phyloP scores from a whole-genome alignment of 345 rosid genomes.

The Carallia pectinifolia region DNA sequence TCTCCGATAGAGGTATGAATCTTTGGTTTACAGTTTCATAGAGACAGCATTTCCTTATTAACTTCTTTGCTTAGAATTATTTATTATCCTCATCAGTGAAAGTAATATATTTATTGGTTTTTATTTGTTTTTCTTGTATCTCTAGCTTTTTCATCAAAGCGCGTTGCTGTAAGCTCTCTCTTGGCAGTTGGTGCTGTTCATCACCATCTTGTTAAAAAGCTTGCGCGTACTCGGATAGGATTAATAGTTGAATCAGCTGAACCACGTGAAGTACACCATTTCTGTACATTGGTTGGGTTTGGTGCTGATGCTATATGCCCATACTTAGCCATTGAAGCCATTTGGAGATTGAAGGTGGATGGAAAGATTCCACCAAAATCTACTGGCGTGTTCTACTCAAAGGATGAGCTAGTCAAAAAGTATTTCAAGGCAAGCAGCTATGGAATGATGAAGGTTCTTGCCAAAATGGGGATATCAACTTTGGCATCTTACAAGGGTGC shows the following conservation, averaged over 20 bases:
- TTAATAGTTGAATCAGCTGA: constrained; percentile 94
- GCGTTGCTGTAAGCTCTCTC: constrained; percentile 93
- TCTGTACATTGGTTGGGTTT: constrained; percentile 93
- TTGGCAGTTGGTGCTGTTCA: constrained; percentile 99
- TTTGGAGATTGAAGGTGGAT: constrained; percentile 91
- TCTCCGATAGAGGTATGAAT: constrained; percentile 90
- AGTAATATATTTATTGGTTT: neutral
- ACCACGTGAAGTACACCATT: constrained; percentile 99
- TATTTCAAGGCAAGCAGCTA: constrained; percentile 97
- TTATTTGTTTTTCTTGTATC: neutral
- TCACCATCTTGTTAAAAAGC: constrained; percentile 85
- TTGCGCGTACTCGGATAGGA: constrained; percentile 91
- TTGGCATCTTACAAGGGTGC: constrained; percentile 99
- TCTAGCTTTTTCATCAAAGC: constrained; percentile 75
- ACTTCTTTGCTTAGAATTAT: too few species aligned
- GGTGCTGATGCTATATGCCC: constrained; percentile 99
- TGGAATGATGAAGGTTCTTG: constrained; percentile 99
- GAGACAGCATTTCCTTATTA: too few species aligned
- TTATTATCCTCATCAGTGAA: too few species aligned
- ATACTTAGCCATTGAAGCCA: constrained; percentile 78
- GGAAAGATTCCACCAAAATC: constrained; percentile 92
- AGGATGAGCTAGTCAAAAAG: constrained; percentile 81
- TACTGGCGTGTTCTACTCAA: constrained; percentile 73
- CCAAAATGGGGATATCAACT: constrained; percentile 99
- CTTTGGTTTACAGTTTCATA: too few species aligned